Base-by-base conservation (phyloP, 192 early-diverging fungal species). In the Backusella morwellensis region DNA sequence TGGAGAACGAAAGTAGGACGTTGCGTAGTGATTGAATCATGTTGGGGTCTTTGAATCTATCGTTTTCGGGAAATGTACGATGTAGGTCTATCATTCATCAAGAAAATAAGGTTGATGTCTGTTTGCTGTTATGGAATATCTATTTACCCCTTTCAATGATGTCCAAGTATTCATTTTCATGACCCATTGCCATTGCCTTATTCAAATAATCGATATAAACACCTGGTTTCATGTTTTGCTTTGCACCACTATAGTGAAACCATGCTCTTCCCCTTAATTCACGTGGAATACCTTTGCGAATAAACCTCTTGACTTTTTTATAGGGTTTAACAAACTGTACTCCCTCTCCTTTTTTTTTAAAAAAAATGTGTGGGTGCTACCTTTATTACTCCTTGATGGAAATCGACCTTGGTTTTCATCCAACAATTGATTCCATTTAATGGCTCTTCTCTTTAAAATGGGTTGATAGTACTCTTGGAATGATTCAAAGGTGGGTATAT, bases 51-150 rank as follows among this genome's bases (percentile, higher is more conserved):
- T 88, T 88, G 78, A 95, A 94, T 72, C 88, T 85, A 21, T 85
- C 84, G 73, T 95, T 95, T 76, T 94, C 91, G 1, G 94, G 94
- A 79, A 94, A 95, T 0, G 94, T 95, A 23, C 94, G 86, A 74
- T 94, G 90, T 14, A 95, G 77, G 81, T 95, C 94, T 93, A 73
- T 32, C 0, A 32, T 32, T 32, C 2, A 32, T 32, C 3, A 3
- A 32, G 32, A 32, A 32, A 32, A 32, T 32, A 32, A 32, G 32
- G 32, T 32, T 3, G 32, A 32, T 32, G 32, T 32, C 32, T 32
- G 3, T 32, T 32, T 32, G 32, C 41, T n/a, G 6, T 36, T 70
- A 40, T 23, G n/a, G 32, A 32, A 32, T 21, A 59, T 54, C 12
- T 54, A 54, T 76, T 19, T 80, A 90, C 90, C 90, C 82, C 92